Evolutionary conservation across 1,284 basidiomycete genomes (phyloP).

Genomic region (Athelia psychrophila): DNA sequence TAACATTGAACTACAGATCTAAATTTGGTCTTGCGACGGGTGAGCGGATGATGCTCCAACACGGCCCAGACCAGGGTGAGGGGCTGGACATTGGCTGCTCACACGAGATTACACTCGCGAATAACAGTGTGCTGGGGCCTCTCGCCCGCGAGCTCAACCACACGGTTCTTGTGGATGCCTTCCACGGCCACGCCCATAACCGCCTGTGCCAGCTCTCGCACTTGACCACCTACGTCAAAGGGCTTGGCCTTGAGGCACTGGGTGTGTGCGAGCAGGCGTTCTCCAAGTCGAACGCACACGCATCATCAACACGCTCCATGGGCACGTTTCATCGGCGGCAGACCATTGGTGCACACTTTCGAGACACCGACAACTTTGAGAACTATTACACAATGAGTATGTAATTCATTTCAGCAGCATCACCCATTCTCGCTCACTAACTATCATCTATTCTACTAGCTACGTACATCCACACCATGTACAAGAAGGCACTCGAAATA

Average conservation of each 20-base stretch:
- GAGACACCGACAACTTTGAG: slow-evolving; percentile 16
- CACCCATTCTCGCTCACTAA: too few relatives aligned
- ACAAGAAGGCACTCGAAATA: too few relatives aligned
- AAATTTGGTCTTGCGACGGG: slow-evolving; percentile 7
- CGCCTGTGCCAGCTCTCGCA: slow-evolving; percentile 3
- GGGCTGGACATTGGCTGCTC: slow-evolving; percentile 14
- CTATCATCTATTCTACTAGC: too few relatives aligned
- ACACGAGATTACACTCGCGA: slow-evolving; percentile 10
- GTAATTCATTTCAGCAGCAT: too few relatives aligned
- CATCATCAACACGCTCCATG: slow-evolving; percentile 5
- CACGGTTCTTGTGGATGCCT: slow-evolving; percentile 4
- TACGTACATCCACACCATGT: too few relatives aligned
- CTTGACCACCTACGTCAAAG: slow-evolving; percentile 10
- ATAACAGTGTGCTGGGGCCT: slow-evolving; percentile 8
- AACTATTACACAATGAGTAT: slow-evolving; percentile 11
- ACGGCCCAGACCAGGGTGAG: not conserved
- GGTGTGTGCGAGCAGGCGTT: slow-evolving; percentile 11
- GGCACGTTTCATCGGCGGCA: slow-evolving; percentile 14
- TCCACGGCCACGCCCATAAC: slow-evolving; percentile 13
- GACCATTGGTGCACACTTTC: slow-evolving; percentile 11
- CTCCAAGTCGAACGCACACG: slow-evolving; percentile 13
- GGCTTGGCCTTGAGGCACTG: slow-evolving; percentile 11
- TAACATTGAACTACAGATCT: slow-evolving; percentile 2
- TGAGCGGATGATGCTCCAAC: not conserved
- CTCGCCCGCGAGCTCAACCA: slow-evolving; percentile 3